Percentiles rank a stretch among this genome's conserved stretches.
Conservation (phyloP, 139 green algal species). For the Diplosphaera chodatii region DNA sequence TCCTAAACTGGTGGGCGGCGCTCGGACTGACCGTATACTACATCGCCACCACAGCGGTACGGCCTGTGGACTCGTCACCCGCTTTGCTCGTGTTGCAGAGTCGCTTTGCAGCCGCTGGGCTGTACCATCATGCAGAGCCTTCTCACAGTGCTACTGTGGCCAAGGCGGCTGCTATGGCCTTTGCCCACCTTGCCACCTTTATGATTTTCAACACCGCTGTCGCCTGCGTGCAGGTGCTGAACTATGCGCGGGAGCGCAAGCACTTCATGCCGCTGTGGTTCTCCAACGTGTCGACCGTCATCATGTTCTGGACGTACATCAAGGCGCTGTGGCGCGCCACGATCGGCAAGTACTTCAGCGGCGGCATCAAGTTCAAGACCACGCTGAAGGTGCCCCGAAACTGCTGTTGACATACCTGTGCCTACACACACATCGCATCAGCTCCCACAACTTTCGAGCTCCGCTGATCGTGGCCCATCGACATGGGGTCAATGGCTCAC, state of each 20-base stretch:
- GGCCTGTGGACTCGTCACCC: background rate
- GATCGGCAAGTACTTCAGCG: slow-evolving; percentile 1
- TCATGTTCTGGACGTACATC: slow-evolving; percentile 54
- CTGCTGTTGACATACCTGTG: background rate
- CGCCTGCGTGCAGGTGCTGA: slow-evolving; percentile 13
- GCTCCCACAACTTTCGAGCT: no score
- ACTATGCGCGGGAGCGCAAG: slow-evolving; percentile 22
- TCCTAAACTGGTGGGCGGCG: slow-evolving; percentile 48
- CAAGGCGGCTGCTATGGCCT: no score
- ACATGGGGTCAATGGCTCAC: no score
- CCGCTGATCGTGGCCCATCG: no score
- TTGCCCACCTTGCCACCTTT: background rate
- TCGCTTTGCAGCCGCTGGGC: no score
- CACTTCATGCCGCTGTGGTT: slow-evolving; percentile 46
- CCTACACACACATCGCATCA: no score
- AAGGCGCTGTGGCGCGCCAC: slow-evolving; percentile 47
- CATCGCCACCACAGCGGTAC: slow-evolving; percentile 25
- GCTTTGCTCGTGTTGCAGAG: no score
- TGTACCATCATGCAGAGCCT: no score
- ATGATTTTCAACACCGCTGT: background rate
- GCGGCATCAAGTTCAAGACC: slow-evolving; percentile 51
- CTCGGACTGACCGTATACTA: slow-evolving; percentile 51
- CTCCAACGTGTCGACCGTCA: slow-evolving; percentile 33
- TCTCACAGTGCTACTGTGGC: no score
- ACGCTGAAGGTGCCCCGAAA: slow-evolving; percentile 33